Base-by-base conservation (phyloP, 257 asterid genomes). In the Gentiana straminea region DNA sequence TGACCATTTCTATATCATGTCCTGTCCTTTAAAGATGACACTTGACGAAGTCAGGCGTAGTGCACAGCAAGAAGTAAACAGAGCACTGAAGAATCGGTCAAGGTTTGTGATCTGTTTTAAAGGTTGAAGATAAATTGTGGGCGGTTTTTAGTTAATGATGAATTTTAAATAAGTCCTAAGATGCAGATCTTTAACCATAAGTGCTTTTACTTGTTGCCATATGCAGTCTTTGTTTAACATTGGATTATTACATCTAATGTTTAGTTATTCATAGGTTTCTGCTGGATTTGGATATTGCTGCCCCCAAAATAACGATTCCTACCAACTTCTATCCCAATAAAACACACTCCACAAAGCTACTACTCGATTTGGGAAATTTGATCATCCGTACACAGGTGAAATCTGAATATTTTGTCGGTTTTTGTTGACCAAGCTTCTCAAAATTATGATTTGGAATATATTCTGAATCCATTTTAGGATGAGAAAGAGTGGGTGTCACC, bases 261-360 rank as follows among this genome's bases (percentile, higher is more conserved):
- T 52, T 38, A 41, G 62, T 65, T 77, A 54, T 54, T 76, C 58
- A 76, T 51, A 91, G 98, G 92, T 91, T 91, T 71, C 64, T 78
- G 66, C 77, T 91, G 86, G 95, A 91, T 80, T 77, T 91, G 81
- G 87, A 91, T 78, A 85, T 91, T 68, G 98, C 98, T 33, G 98
- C 98, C 13, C 98, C 98, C 54, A 91, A 91, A 76, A 83, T 91
- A 59, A 87, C 97, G 35, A 70, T 91, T 57, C 98, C 98, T 54
- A 81, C 98, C 8, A 90, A 83, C 62, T 91, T 87, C 59, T 75
- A 52, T 73, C 98, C 98, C 0, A 96, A 87, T 68, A 59, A 69
- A 66, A 72, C 63, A 67, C 88, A 85, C 67, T 81, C 89, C 59
- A 91, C 98, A 13, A 91, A 85, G 81, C 97, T 91, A 70, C 77